Conservation (phyloP, 2,329 filamentous ascomycete genomes). For the Neopestalotiopsis clavispora region DNA sequence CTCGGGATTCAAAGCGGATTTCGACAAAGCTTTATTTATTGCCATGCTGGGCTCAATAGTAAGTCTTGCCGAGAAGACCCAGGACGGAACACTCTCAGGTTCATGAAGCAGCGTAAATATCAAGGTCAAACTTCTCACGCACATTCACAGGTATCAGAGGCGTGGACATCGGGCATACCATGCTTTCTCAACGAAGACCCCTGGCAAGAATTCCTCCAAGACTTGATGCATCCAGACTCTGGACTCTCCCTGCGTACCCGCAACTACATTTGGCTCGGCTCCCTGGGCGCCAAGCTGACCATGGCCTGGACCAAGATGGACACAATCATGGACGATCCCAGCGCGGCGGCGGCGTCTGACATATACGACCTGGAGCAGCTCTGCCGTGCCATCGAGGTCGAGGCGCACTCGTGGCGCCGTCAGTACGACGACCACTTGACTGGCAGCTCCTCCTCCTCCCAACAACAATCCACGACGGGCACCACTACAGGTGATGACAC, state of each 20-base stretch:
- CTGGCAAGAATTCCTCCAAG: background rate
- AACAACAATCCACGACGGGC: too few species aligned
- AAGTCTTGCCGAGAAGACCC: background rate
- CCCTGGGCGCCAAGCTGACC: slow-evolving; percentile 1
- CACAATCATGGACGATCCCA: background rate
- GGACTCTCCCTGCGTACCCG: background rate
- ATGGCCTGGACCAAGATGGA: background rate
- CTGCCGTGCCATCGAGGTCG: background rate
- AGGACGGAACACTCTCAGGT: too few species aligned
- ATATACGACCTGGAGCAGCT: background rate
- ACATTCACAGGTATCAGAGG: background rate
- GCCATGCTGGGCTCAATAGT: background rate
- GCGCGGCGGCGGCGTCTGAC: background rate
- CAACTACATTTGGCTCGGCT: slow-evolving; percentile 2
- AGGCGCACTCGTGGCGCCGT: background rate
- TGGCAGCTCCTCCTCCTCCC: background rate
- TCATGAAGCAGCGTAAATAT: background rate
- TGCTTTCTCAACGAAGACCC: background rate
- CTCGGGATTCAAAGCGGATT: background rate
- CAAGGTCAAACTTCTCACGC: background rate
- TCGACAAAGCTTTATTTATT: background rate
- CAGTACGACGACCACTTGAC: background rate
- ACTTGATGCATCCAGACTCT: background rate
- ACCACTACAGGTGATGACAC: background rate
- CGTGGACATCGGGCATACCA: background rate